Percentiles rank a stretch among this genome's conserved stretches.
phyloP scores from a whole-genome alignment of 202 grass and related monocot genomes.

The Schoenoplectus tabernaemontani region DNA sequence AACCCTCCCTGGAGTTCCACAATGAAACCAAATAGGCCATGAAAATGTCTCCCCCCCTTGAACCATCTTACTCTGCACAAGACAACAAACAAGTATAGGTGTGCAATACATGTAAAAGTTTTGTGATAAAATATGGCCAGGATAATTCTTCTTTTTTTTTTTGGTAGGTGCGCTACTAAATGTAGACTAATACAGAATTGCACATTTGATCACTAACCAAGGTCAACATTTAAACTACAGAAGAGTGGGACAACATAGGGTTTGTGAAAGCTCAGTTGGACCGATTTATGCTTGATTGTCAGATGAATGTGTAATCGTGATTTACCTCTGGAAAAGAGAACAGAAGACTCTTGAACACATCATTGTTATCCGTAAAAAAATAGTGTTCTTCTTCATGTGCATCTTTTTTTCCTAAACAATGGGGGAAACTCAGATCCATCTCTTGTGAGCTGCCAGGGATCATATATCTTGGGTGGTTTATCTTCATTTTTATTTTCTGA shows the following conservation, averaged over 20 bases:
- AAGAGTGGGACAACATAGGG: background rate
- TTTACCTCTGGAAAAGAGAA: conserved; percentile 83
- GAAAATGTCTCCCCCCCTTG: conserved; percentile 55
- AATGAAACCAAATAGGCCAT: conserved; percentile 99
- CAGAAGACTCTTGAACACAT: conserved; percentile 38
- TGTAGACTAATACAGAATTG: background rate
- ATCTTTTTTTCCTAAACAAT: conserved; percentile 50
- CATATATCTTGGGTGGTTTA: conserved; percentile 79
- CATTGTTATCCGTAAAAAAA: conserved; percentile 23
- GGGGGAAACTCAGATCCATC: conserved; percentile 43
- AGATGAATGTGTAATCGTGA: background rate
- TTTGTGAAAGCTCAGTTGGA: background rate
- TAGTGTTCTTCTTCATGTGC: conserved; percentile 30
- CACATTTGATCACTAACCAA: background rate
- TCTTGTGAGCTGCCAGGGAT: conserved; percentile 49
- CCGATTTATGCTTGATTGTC: background rate
- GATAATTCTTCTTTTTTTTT: background rate
- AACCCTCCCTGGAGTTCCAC: conserved; percentile 57
- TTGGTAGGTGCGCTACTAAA: background rate
- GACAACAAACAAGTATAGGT: conserved; percentile 22
- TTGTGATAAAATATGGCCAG: background rate
- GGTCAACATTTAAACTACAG: background rate
- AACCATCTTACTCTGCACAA: conserved; percentile 56
- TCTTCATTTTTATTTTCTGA: conserved; percentile 93
- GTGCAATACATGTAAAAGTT: conserved; percentile 5